These are phyloP conservation scores for Pichia cephalocereana DNA, from an alignment of 805 yeast species.

Conservation along the genomic window DNA sequence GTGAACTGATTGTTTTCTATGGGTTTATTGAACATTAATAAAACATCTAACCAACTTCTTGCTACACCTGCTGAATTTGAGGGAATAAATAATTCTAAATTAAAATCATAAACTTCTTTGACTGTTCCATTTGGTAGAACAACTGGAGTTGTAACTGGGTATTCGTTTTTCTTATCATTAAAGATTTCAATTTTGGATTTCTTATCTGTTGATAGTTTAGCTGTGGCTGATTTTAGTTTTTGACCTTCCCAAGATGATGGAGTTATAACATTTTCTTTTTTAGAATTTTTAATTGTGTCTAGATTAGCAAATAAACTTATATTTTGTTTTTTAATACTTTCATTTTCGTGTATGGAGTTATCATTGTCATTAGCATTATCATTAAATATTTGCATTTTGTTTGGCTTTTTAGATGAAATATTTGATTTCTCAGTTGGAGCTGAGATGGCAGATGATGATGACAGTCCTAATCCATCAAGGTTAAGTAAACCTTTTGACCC, in stretches of 20 bases:
- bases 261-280: constrained; percentile 53
- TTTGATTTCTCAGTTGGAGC: neutral
- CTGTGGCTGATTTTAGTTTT: constrained; percentile 34
- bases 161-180: constrained; percentile 27
- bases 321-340: neutral
- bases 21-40: constrained; percentile 29
- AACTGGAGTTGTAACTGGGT: constrained; percentile 41
- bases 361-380: neutral
- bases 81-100: constrained; percentile 49
- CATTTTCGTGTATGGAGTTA: neutral
- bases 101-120: constrained; percentile 50
- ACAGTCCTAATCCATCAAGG: constrained; percentile 19
- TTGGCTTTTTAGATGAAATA: constrained; percentile 1
- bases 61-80: constrained; percentile 20
- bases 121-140: constrained; percentile 44
- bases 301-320: constrained; percentile 20
- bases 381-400: neutral
- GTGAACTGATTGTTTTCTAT: neutral
- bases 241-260: constrained; percentile 62
- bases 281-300: constrained; percentile 39
- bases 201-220: neutral
- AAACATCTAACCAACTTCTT: constrained; percentile 36
- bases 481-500: constrained; percentile 9
- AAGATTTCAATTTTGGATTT: constrained; percentile 27
- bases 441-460: neutral